Percentiles rank a stretch among this genome's conserved stretches.
These are phyloP conservation scores for Apiosordaria backusii DNA, from an alignment of 495 filamentous ascomycete genomes.

Conservation along the genomic window DNA sequence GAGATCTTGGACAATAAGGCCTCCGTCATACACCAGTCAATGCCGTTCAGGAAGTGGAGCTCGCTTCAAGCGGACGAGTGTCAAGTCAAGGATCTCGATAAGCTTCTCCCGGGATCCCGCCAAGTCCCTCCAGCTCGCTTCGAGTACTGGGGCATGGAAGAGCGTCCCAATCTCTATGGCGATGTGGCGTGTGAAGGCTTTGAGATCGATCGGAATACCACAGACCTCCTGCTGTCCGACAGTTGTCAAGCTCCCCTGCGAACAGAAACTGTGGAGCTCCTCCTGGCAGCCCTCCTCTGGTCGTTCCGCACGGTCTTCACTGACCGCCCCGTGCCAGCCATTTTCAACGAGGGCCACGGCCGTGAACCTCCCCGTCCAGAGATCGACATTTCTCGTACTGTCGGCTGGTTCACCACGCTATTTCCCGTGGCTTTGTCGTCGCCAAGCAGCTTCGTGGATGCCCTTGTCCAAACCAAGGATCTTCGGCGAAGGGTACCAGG, in stretches of 20 bases:
- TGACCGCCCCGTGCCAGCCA: conserved; percentile 46
- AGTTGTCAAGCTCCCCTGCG: conserved; percentile 27
- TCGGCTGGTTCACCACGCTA: conserved; percentile 33
- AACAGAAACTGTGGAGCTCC: conserved; percentile 35
- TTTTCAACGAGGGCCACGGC: conserved; percentile 40
- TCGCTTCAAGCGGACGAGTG: conserved; percentile 21
- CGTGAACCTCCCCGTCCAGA: conserved; percentile 22
- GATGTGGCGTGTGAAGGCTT: conserved; percentile 22
- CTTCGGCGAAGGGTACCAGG: conserved; percentile 18
- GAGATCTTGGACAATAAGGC: conserved; percentile 43
- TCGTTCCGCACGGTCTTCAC: conserved; percentile 34
- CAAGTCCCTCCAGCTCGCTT: conserved; percentile 17
- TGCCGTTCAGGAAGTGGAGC: conserved; percentile 57
- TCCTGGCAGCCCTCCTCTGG: conserved; percentile 31
- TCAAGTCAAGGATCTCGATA: not conserved
- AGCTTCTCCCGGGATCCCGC: conserved; percentile 1
- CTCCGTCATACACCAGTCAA: conserved; percentile 13
- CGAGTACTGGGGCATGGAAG: conserved; percentile 32
- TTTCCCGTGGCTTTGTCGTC: conserved; percentile 20
- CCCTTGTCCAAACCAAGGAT: conserved; percentile 25
- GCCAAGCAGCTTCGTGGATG: conserved; percentile 13
- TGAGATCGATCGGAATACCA: conserved; percentile 21
- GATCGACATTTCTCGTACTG: conserved; percentile 26
- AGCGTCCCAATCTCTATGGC: conserved; percentile 27
- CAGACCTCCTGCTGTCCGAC: conserved; percentile 17